Base-by-base conservation (phyloP, 441 rosid species). In the Viola pubescens region DNA sequence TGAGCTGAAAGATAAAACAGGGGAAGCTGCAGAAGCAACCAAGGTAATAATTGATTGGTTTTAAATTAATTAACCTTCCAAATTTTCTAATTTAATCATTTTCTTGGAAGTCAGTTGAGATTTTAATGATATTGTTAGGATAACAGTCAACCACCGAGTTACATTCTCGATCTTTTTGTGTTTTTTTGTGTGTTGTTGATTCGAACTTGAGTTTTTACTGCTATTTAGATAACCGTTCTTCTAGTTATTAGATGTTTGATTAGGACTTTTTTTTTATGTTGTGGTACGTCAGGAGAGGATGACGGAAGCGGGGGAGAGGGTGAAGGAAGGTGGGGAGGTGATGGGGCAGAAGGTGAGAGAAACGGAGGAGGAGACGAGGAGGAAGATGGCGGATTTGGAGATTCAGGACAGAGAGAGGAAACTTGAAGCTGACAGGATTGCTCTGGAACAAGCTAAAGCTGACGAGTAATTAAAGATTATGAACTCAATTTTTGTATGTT, bases 341-440 rank as follows among this genome's bases (percentile, higher is more conserved):
- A 14, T 56, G 4, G 46, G 82, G 88, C 82, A 81, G 56, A 79
- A 72, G 44, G 3, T 77, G 63, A 64, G 69, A 43, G 81, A 81
- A 58, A 67, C 80, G 0, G 78, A 69, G 50, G 86, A 82, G 63
- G 83, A 54, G 42, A 50, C 89, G 1, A 72, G 82, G 49, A 41
- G 54, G 16, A 77, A 77, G 57, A 74, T 80, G 74, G 87, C 77
- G 54, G 86, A 78, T 12, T 40, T 79, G 77, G 79, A 61, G 66
- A 12, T 80, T 34, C 65, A 64, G 56, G 81, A 58, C 39, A 57
- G 75, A 51, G 78, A 66, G n/a, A 26, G 67, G 19, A 66, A 73
- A 47, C 61, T 70, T 0, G 72, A 73, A 47, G 76, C 69, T 3
- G 75, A 59, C 9, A 52, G 12, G 7, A 66, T 42, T 53, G 73